These are phyloP conservation scores for Nannizziopsis arthrosporioides DNA, from an alignment of 2,329 filamentous ascomycete species.

Conservation along the genomic window DNA sequence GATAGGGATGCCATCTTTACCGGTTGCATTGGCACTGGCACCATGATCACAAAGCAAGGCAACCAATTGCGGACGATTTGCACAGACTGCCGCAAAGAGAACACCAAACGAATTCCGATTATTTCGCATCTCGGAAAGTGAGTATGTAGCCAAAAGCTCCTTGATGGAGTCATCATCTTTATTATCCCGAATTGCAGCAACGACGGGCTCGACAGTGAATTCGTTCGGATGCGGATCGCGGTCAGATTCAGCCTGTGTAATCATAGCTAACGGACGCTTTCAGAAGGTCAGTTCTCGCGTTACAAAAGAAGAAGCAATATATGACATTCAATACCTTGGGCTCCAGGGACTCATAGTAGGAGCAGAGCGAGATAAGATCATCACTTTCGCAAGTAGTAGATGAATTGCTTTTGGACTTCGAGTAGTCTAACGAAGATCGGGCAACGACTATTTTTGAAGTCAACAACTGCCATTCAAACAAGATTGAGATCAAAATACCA, in stretches of 20 bases:
- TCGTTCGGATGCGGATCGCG: neutral
- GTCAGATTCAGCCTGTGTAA: neutral
- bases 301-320: neutral
- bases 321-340: neutral
- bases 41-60: constrained; percentile 13
- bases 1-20: constrained; percentile 9
- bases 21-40: constrained; percentile 13
- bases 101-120: constrained; percentile 9
- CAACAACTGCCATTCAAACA: neutral
- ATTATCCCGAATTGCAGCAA: constrained; percentile 8
- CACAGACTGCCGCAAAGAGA: constrained; percentile 11
- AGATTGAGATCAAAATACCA: neutral
- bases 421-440: neutral
- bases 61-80: constrained; percentile 9
- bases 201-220: constrained; percentile 5
- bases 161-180: constrained; percentile 8
- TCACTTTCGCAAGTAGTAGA: neutral
- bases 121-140: neutral
- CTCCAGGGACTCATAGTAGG: neutral
- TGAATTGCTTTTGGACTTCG: neutral
- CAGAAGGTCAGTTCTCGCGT: neutral
- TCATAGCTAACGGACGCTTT: neutral
- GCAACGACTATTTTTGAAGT: no score
- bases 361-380: constrained; percentile 6
- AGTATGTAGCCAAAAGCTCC: constrained; percentile 2